These are phyloP conservation scores for Tothia fuscella DNA, from an alignment of 2,329 filamentous ascomycete genomes.

Conservation along the genomic window DNA sequence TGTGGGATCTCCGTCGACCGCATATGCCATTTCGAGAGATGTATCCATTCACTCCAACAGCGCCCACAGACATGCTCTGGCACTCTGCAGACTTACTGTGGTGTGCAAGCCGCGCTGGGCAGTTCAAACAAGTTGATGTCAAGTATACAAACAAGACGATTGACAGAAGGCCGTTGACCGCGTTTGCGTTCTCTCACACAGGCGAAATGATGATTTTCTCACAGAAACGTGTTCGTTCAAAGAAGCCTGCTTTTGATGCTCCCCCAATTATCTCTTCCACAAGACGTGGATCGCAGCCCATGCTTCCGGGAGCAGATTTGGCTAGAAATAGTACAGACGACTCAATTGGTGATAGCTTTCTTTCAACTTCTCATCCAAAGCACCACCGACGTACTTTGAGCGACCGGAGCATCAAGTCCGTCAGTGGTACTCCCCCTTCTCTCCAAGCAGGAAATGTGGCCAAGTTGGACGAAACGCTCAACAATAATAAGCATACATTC, in stretches of 20 bases:
- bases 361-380: conserved; percentile 34
- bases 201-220: conserved; percentile 44
- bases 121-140: conserved; percentile 51
- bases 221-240: conserved; percentile 37
- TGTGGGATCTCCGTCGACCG: conserved; percentile 53
- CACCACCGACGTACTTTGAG: conserved; percentile 35
- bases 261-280: no score
- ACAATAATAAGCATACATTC: conserved; percentile 18
- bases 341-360: conserved; percentile 42
- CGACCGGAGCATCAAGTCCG: conserved; percentile 38
- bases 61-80: conserved; percentile 50
- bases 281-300: neutral
- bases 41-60: conserved; percentile 40
- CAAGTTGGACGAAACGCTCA: conserved; percentile 22
- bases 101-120: conserved; percentile 50
- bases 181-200: conserved; percentile 44
- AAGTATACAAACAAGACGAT: conserved; percentile 47
- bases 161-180: conserved; percentile 44
- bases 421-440: conserved; percentile 41
- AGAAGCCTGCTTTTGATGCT: conserved; percentile 29
- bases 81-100: conserved; percentile 52
- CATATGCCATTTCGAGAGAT: conserved; percentile 51
- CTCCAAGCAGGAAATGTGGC: conserved; percentile 34
- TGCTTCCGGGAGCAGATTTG: conserved; percentile 18
- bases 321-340: conserved; percentile 45